phyloP scores from a whole-genome alignment of 306 rosid genomes.

The Mucuna pruriens region DNA sequence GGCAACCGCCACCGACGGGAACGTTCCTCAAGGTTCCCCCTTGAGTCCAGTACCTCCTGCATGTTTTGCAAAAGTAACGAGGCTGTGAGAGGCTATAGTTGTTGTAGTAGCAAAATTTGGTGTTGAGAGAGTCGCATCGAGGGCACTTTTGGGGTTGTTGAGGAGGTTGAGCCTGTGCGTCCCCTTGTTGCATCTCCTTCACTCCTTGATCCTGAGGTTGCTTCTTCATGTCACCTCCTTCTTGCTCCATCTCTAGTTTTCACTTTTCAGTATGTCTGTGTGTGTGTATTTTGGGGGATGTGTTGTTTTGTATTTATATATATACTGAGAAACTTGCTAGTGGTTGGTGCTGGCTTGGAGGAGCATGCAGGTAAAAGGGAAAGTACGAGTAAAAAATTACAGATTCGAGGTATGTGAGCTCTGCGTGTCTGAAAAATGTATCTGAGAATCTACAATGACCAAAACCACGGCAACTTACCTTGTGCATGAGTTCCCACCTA shows the following conservation, averaged over 20 bases:
- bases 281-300: background rate
- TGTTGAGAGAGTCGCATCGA: conserved; percentile 63
- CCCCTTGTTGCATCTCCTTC: background rate
- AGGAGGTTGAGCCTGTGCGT: conserved; percentile 8
- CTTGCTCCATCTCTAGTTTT: conserved; percentile 43
- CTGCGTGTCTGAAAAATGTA: conserved; percentile 50
- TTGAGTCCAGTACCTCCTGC: conserved; percentile 73
- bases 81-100: conserved; percentile 75
- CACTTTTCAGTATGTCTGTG: background rate
- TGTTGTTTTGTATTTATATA: conserved; percentile 37
- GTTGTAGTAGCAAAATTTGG: conserved; percentile 77
- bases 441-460: conserved; percentile 44
- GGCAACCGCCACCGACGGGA: conserved; percentile 68
- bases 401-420: conserved; percentile 3
- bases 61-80: conserved; percentile 64
- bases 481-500: conserved; percentile 47
- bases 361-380: conserved; percentile 33
- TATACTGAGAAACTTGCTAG: background rate
- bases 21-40: conserved; percentile 73
- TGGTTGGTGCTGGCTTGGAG: conserved; percentile 16
- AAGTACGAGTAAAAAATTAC: conserved; percentile 25
- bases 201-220: background rate
- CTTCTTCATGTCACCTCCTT: conserved; percentile 21
- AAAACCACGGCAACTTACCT: conserved; percentile 53
- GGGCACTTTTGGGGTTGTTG: conserved; percentile 51